These are phyloP conservation scores for Pseudocercospora fijiensis DNA, from an alignment of 2,329 filamentous ascomycete species.

Conservation along the genomic window DNA sequence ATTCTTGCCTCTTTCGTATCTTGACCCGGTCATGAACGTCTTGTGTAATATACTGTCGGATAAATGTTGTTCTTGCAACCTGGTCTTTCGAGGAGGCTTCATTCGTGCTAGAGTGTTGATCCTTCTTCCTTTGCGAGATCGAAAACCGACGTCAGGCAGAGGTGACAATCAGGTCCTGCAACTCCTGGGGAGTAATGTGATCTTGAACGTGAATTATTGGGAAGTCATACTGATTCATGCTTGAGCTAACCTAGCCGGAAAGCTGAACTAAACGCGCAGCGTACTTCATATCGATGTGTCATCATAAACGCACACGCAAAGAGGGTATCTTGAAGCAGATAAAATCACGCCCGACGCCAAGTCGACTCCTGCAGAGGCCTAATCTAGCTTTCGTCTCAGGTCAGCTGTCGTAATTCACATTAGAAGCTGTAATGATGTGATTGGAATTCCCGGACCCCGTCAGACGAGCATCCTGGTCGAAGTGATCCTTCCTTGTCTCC, in stretches of 20 bases:
- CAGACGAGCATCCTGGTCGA: neutral
- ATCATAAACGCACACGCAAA: neutral
- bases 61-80: neutral
- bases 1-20: neutral
- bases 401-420: neutral
- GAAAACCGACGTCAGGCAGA: neutral
- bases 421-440: neutral
- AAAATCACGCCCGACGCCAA: neutral
- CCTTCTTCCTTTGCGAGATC: neutral
- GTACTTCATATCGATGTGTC: neutral
- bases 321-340: constrained; percentile 4
- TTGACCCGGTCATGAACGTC: neutral
- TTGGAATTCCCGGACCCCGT: neutral
- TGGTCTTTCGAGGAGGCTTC: neutral
- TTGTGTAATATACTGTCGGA: neutral
- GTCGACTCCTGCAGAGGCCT: neutral
- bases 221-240: neutral
- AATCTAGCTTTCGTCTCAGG: neutral
- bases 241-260: neutral
- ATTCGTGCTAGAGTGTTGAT: neutral
- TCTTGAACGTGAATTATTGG: neutral
- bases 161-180: neutral
- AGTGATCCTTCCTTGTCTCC: neutral
- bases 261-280: neutral
- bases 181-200: neutral